Evolutionary conservation across 2,329 filamentous ascomycete species (phyloP), one percentile per base, ranked within the genome.

Genomic region (Cercospora sesami): DNA sequence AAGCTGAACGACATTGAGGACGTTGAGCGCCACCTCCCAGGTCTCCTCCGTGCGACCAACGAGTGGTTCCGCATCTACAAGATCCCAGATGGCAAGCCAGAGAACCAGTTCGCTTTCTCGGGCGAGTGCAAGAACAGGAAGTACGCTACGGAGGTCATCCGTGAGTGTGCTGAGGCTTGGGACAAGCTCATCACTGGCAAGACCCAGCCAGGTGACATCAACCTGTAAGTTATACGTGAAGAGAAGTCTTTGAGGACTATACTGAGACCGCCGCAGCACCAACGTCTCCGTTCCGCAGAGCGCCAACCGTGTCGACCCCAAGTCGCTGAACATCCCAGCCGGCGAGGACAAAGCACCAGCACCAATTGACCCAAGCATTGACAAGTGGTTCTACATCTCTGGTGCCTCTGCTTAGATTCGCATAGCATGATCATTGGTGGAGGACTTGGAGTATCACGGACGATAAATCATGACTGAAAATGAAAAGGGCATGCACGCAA

Each of bases 31-130:
- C 95, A 98, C 86, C 90, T 99, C 68, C 95, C 95, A 69, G 95
- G 95, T 77, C 92, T 99, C 69, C 88, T 99, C 81, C 91, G 95
- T 75, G 95, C 95, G 80, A 98, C 94, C 80, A 99, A 99, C 81
- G 95, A 99, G 87, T 99, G 95, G 95, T 99, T 99, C 93, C 93
- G 95, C 83, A 99, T 99, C 89, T 99, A 99, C 91, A 99, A 99
- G 89, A 99, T 99, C 84, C 95, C 95, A 80, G 95, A 99, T 81
- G 95, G 95, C 87, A 99, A 99, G 93, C 94, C 94, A 78, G 95
- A 99, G 91, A 99, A 99, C 90, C 95, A 98, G 86, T 99, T 99
- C 80, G 95, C 95, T 78, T 99, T 99, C 87, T 97, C 94, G 69
- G 95, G 95, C 86, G 95, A 99, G 87, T 98, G 94, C 92, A 99